These are phyloP conservation scores for Nitzschia inconspicua DNA, from an alignment of 108 stramenopile genomes.

Conservation along the genomic window DNA sequence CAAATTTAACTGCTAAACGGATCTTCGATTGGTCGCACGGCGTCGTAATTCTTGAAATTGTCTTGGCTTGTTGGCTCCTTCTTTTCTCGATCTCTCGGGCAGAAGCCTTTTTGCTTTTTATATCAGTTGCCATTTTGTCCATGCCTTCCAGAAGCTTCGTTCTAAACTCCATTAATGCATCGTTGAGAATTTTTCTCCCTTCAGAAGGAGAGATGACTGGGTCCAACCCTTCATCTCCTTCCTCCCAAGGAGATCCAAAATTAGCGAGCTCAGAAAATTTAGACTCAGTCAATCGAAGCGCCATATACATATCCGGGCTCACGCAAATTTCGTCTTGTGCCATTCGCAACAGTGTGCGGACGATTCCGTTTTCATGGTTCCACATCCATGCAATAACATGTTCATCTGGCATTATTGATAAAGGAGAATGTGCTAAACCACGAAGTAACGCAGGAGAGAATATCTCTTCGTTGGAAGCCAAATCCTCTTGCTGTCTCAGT, in stretches of 20 bases:
- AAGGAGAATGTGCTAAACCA: slow-evolving; percentile 59
- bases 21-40: slow-evolving; percentile 1
- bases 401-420: slow-evolving; percentile 67
- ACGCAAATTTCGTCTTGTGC: slow-evolving; percentile 35
- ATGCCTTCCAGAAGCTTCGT: slow-evolving; percentile 49
- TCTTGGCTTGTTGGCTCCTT: neutral
- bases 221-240: slow-evolving; percentile 8
- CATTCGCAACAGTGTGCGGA: slow-evolving; percentile 38
- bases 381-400: slow-evolving; percentile 80
- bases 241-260: slow-evolving; percentile 27
- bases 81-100: slow-evolving; percentile 1
- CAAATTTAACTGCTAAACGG: slow-evolving; percentile 6
- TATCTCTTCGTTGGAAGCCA: neutral
- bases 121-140: slow-evolving; percentile 41
- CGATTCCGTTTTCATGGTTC: slow-evolving; percentile 59
- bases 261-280: slow-evolving; percentile 32
- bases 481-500: slow-evolving; percentile 17
- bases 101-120: slow-evolving; percentile 37
- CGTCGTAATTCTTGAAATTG: slow-evolving; percentile 2
- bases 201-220: slow-evolving; percentile 35
- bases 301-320: slow-evolving; percentile 35
- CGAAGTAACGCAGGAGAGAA: slow-evolving; percentile 20
- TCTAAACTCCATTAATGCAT: slow-evolving; percentile 60
- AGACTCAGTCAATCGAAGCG: slow-evolving; percentile 29
- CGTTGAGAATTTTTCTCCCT: slow-evolving; percentile 45